Conservation (phyloP, 169 alveolate genomes). For the Eimeria maxima region DNA sequence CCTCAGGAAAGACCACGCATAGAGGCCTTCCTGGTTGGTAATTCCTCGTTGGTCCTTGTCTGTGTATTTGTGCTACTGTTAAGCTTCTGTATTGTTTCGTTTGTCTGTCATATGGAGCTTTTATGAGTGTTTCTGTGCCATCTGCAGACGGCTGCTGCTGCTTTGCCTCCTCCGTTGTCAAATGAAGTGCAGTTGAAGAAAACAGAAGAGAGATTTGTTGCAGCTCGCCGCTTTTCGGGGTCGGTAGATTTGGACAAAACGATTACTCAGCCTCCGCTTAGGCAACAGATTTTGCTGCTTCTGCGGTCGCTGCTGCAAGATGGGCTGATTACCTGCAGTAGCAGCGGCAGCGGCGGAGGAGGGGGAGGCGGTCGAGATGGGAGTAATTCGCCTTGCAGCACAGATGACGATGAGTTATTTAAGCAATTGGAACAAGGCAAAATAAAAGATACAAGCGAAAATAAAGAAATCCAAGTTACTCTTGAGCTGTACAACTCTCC, state of each 20-base stretch:
- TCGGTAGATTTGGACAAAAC: background rate
- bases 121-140: background rate
- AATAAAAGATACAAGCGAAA: no score
- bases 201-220: background rate
- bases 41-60: no score
- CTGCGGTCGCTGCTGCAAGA: background rate
- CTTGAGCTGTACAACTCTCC: conserved; percentile 21
- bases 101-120: background rate
- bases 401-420: background rate
- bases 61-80: no score
- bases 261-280: background rate
- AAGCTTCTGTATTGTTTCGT: background rate
- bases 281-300: background rate
- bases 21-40: no score
- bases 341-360: background rate
- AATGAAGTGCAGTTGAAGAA: background rate
- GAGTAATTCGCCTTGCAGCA: background rate
- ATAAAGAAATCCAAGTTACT: background rate
- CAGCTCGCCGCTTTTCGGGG: conserved; percentile 58
- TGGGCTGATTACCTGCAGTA: background rate
- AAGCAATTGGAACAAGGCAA: background rate
- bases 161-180: conserved; percentile 13
- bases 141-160: background rate
- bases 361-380: no score
- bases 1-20: no score